Evolutionary conservation across 768 basidiomycete species (phyloP).

Genomic region (Gyrodon lividus): DNA sequence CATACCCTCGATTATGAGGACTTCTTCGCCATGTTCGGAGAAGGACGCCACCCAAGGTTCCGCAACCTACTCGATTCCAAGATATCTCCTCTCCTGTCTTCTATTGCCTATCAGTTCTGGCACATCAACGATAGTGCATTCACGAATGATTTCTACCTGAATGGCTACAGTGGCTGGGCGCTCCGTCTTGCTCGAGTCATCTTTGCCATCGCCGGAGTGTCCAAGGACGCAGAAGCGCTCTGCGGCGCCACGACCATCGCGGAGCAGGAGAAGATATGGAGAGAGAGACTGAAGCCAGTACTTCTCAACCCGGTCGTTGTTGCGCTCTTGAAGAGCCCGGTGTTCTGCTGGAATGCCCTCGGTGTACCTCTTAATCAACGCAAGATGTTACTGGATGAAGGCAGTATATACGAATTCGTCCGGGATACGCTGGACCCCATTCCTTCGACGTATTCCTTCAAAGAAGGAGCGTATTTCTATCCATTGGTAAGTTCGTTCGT

Average conservation of each 20-base stretch:
- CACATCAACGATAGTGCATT: constrained; percentile 53
- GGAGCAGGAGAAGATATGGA: constrained; percentile 66
- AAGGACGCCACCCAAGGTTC: constrained; percentile 60
- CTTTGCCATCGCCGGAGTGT: constrained; percentile 60
- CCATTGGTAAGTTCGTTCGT: constrained; percentile 39
- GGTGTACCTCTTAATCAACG: constrained; percentile 75
- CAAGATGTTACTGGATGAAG: constrained; percentile 55
- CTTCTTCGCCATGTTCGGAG: constrained; percentile 67
- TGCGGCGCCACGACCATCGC: constrained; percentile 52
- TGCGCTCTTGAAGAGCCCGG: constrained; percentile 43
- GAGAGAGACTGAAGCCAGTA: constrained; percentile 55
- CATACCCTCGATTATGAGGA: constrained; percentile 55
- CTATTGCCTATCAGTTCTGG: constrained; percentile 78
- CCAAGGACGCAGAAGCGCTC: constrained; percentile 51
- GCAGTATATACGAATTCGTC: constrained; percentile 48
- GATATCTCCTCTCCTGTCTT: constrained; percentile 67
- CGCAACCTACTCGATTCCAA: constrained; percentile 55
- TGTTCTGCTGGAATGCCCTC: constrained; percentile 73
- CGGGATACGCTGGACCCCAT: constrained; percentile 52
- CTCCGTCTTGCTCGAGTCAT: constrained; percentile 58
- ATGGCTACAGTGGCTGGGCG: constrained; percentile 68
- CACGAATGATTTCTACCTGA: constrained; percentile 58
- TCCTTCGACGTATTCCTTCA: constrained; percentile 47
- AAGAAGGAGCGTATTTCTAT: constrained; percentile 68
- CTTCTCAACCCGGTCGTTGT: constrained; percentile 58